These are phyloP conservation scores for Zoysia matrella DNA, from an alignment of 202 grass and related monocot genomes.

Conservation along the genomic window DNA sequence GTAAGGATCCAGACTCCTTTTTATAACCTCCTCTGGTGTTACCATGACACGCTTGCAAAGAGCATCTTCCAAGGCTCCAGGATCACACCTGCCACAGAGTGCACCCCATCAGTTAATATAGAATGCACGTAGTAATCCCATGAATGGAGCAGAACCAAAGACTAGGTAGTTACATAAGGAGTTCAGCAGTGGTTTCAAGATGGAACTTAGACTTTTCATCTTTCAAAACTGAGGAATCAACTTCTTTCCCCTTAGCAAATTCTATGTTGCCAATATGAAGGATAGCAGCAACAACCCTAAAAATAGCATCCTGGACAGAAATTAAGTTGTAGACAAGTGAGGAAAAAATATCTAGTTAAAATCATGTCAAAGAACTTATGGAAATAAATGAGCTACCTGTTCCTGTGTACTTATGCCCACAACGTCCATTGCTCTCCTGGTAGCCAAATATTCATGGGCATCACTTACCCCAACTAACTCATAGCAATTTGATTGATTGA, in stretches of 20 bases:
- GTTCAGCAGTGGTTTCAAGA: conserved; percentile 81
- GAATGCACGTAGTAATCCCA: conserved; percentile 24
- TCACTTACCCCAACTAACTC: conserved; percentile 87
- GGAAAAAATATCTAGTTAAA: conserved; percentile 35
- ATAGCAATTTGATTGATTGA: conserved; percentile 93
- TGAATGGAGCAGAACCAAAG: conserved; percentile 39
- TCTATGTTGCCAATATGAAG: conserved; percentile 95
- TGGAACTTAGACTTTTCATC: conserved; percentile 91
- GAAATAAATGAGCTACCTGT: conserved; percentile 63
- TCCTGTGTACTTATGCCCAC: conserved; percentile 83
- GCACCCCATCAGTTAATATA: conserved; percentile 37
- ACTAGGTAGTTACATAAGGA: conserved; percentile 72
- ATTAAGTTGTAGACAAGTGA: conserved; percentile 52
- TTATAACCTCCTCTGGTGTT: conserved; percentile 93
- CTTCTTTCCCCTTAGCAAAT: conserved; percentile 90
- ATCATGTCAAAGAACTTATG: conserved; percentile 35
- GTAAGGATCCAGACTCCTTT: conserved; percentile 87
- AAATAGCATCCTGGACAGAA: conserved; percentile 86
- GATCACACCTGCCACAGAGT: conserved; percentile 71
- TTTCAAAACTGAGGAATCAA: conserved; percentile 88
- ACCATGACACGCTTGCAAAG: conserved; percentile 94
- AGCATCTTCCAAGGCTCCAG: conserved; percentile 81
- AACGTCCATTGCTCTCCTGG: conserved; percentile 95
- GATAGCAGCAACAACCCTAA: conserved; percentile 91
- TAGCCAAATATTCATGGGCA: conserved; percentile 82